Percentiles rank a stretch among this genome's conserved stretches.
Conservation (phyloP, 1,139 yeast genomes). For the Pichia kudriavzevii region DNA sequence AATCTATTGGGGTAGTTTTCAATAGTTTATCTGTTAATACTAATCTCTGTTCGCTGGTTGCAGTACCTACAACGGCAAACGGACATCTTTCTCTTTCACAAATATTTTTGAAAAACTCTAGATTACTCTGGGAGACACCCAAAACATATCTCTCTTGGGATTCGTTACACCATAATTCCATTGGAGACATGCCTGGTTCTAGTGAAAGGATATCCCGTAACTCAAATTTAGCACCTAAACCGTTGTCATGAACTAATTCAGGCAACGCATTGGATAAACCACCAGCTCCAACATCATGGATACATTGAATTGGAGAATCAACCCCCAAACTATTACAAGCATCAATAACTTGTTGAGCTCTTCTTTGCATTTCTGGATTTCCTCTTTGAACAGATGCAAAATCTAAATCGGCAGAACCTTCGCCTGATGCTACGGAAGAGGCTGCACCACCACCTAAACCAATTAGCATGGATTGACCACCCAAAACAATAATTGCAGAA, state of each 20-base stretch:
- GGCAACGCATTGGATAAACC: slow-evolving; percentile 97
- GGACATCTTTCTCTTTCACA: slow-evolving; percentile 97
- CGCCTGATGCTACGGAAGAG: slow-evolving; percentile 90
- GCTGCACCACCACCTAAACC: slow-evolving; percentile 99
- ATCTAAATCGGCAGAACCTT: slow-evolving; percentile 90
- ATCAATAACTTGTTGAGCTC: slow-evolving; percentile 97
- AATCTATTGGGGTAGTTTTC: slow-evolving; percentile 79
- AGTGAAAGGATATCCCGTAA: slow-evolving; percentile 82
- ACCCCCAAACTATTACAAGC: slow-evolving; percentile 81
- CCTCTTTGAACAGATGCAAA: slow-evolving; percentile 99
- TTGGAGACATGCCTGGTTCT: slow-evolving; percentile 98
- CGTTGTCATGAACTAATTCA: slow-evolving; percentile 94
- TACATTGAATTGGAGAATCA: slow-evolving; percentile 83
- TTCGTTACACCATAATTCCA: slow-evolving; percentile 99
- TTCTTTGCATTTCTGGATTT: slow-evolving; percentile 97
- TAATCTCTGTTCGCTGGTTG: slow-evolving; percentile 80
- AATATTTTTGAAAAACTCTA: slow-evolving; percentile 62
- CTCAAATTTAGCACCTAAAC: slow-evolving; percentile 88
- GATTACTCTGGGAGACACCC: slow-evolving; percentile 79
- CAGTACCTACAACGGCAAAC: slow-evolving; percentile 90
- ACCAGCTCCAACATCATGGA: slow-evolving; percentile 99
- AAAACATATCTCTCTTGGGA: slow-evolving; percentile 97
- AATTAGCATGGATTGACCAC: slow-evolving; percentile 98
- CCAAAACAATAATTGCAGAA: slow-evolving; percentile 83
- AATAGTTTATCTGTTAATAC: slow-evolving; percentile 73